Conservation (phyloP, 257 asterid species). For the Solanum peruvianum region DNA sequence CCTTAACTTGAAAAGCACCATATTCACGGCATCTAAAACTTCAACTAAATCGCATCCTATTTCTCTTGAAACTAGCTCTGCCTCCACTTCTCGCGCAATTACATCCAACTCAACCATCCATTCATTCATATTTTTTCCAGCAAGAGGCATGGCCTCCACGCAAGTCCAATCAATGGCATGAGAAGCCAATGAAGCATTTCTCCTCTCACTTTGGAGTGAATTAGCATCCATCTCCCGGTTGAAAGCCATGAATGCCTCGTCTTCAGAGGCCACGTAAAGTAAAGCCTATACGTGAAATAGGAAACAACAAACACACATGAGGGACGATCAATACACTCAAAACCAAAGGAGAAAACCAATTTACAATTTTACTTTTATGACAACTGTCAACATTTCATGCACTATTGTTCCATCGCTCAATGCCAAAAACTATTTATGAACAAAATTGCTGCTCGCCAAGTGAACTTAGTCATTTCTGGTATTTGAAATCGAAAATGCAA, state of each 20-base stretch:
- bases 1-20: constrained; percentile 60
- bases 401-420: background rate
- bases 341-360: background rate
- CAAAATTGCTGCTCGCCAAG: background rate
- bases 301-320: background rate
- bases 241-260: constrained; percentile 61
- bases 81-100: constrained; percentile 84
- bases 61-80: constrained; percentile 70
- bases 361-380: background rate
- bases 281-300: constrained; percentile 36
- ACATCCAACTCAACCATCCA: constrained; percentile 75
- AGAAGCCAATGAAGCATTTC: constrained; percentile 12
- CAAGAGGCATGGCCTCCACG: constrained; percentile 63
- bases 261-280: constrained; percentile 80
- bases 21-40: constrained; percentile 81
- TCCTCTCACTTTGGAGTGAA: constrained; percentile 51
- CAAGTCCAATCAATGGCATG: constrained; percentile 33
- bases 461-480: background rate
- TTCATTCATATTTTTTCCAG: constrained; percentile 55
- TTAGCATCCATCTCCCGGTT: constrained; percentile 58
- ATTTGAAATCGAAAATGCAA: background rate
- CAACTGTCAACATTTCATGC: background rate
- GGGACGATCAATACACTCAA: background rate
- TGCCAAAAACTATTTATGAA: background rate
- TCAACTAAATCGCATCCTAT: constrained; percentile 72